A percentile compares a stretch with the other conserved stretches of the same genome.
Evolutionary conservation across 441 rosid species (phyloP).

Genomic region (Oxalis stricta): DNA sequence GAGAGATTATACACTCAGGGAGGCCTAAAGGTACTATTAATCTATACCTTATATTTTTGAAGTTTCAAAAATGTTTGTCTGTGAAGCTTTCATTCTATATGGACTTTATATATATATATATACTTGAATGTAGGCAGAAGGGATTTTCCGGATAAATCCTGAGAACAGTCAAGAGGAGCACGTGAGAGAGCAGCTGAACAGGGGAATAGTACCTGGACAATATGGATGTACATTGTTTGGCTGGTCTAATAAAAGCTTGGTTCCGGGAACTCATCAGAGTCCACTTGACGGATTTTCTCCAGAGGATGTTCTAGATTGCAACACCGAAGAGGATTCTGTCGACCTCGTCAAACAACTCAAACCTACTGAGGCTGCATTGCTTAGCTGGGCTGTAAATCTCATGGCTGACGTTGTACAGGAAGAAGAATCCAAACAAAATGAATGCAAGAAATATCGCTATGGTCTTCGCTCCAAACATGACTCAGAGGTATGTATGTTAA

Average conservation of each 20-base stretch:
- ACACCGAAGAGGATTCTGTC: slow-evolving; percentile 41
- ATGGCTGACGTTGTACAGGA: slow-evolving; percentile 74
- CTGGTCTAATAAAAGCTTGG: slow-evolving; percentile 68
- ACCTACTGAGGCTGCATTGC: slow-evolving; percentile 63
- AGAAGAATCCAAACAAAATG: slow-evolving; percentile 58
- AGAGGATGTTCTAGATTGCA: slow-evolving; percentile 51
- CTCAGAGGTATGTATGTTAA: slow-evolving; percentile 30
- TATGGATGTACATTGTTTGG: slow-evolving; percentile 53
- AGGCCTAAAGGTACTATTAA: slow-evolving; percentile 43
- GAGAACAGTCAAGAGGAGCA: slow-evolving; percentile 66
- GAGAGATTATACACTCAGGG: slow-evolving; percentile 39
- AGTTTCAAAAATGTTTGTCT: too few relatives aligned
- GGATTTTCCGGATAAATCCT: slow-evolving; percentile 61
- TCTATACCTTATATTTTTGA: neutral
- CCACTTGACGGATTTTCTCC: slow-evolving; percentile 64
- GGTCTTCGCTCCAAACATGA: slow-evolving; percentile 66
- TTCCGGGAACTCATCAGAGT: slow-evolving; percentile 62
- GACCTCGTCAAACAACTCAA: slow-evolving; percentile 46
- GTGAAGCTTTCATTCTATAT: neutral
- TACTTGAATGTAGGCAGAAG: slow-evolving; percentile 37
- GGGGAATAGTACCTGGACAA: slow-evolving; percentile 49
- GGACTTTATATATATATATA: neutral
- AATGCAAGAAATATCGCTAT: slow-evolving; percentile 59
- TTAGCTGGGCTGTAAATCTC: slow-evolving; percentile 53
- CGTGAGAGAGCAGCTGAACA: slow-evolving; percentile 55